Evolutionary conservation across 495 filamentous ascomycete genomes (phyloP).

Genomic region (Xylaria bambusicola): DNA sequence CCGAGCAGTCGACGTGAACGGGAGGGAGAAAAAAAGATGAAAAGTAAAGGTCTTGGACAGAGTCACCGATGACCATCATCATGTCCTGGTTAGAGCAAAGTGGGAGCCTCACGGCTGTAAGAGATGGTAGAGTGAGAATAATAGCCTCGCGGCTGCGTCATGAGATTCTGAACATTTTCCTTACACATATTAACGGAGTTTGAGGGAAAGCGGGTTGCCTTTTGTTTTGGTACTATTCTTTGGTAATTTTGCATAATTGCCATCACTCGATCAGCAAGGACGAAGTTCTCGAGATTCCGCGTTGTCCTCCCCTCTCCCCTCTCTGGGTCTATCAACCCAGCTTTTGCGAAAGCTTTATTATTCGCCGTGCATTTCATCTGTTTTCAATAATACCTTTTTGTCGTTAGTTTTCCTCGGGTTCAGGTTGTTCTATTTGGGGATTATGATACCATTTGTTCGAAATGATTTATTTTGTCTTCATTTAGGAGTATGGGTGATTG

Average conservation of each 20-base stretch:
- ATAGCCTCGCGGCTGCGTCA: slow-evolving; percentile 21
- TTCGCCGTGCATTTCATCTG: background rate
- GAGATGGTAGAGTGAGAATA: slow-evolving; percentile 18
- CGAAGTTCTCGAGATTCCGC: background rate
- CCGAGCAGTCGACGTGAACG: background rate
- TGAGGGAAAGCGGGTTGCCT: slow-evolving; percentile 16
- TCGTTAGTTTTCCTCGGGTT: slow-evolving; percentile 18
- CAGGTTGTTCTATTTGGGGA: slow-evolving; percentile 12
- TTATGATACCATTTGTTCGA: slow-evolving; percentile 23
- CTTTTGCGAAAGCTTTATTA: background rate
- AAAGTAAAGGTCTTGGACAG: background rate
- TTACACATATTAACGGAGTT: slow-evolving; percentile 6
- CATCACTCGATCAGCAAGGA: background rate
- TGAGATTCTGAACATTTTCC: slow-evolving; percentile 11
- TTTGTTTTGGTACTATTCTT: slow-evolving; percentile 6
- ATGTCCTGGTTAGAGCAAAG: slow-evolving; percentile 16
- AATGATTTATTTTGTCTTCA: background rate
- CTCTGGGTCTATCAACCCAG: too few relatives aligned
- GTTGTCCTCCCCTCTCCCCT: too few relatives aligned
- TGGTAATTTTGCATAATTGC: background rate
- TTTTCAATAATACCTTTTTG: too few relatives aligned
- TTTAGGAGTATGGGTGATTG: background rate
- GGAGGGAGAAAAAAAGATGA: background rate
- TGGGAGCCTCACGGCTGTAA: slow-evolving; percentile 22
- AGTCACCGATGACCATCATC: background rate